Conservation (phyloP, 2,329 filamentous ascomycete species). For the Venturia nashicola region DNA sequence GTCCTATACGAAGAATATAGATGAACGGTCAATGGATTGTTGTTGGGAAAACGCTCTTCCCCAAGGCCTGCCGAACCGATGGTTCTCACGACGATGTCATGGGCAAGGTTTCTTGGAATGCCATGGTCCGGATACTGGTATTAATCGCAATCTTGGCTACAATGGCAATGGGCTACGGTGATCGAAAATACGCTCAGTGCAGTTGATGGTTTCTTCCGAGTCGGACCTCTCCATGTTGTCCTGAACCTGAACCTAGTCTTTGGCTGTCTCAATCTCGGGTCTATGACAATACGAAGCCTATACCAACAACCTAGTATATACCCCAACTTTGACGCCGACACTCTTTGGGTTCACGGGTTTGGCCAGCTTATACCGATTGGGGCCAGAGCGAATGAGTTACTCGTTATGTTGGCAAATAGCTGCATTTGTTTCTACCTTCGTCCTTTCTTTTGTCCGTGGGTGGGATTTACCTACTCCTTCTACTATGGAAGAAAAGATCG, state of each 20-base stretch:
- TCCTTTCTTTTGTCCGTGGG: neutral
- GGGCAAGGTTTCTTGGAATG: neutral
- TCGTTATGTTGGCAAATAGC: neutral
- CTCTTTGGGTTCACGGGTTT: neutral
- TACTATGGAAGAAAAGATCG: neutral
- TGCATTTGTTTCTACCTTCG: neutral
- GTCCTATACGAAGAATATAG: slow-evolving; percentile 19
- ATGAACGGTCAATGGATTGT: slow-evolving; percentile 15
- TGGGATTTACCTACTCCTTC: neutral
- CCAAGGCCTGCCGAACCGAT: neutral
- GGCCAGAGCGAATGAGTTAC: neutral
- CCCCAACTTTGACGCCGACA: neutral
- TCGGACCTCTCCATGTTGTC: slow-evolving; percentile 9
- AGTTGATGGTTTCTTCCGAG: slow-evolving; percentile 5
- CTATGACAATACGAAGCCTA: neutral
- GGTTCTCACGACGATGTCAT: neutral
- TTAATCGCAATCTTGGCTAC: slow-evolving; percentile 9
- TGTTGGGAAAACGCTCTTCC: slow-evolving; percentile 13
- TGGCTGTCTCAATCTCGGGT: neutral
- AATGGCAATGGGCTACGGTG: slow-evolving; percentile 6
- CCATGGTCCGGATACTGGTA: neutral
- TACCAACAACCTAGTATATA: neutral
- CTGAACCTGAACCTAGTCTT: neutral
- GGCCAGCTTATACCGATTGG: neutral
- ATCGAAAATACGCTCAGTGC: neutral